Percentiles rank a stretch among this genome's conserved stretches.
Evolutionary conservation across 116 monocot species (phyloP).

Genomic region (Cymodocea nodosa): DNA sequence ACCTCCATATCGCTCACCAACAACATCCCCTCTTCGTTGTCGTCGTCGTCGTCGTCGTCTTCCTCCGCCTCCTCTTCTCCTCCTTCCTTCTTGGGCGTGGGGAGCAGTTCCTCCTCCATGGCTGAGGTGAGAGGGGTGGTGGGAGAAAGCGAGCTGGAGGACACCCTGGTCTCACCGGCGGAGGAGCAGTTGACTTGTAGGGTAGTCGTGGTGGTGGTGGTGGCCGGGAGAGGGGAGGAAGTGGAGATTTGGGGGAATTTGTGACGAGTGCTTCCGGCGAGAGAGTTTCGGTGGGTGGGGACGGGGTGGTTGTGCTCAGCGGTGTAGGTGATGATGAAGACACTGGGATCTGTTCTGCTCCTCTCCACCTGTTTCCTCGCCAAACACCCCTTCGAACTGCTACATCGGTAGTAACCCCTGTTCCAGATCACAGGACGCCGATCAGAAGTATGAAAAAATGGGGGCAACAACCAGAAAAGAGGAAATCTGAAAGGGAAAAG

Average conservation of each 20-base stretch:
- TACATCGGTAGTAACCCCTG: conserved; percentile 11
- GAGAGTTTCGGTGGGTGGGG: conserved; percentile 7
- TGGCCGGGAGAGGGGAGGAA: neutral
- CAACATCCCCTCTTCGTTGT: conserved; percentile 7
- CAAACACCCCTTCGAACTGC: conserved; percentile 6
- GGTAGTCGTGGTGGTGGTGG: neutral
- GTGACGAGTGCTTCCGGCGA: conserved; percentile 9
- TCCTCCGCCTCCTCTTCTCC: conserved; percentile 9
- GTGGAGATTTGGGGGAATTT: neutral
- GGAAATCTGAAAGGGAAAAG: neutral
- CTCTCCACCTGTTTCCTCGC: conserved; percentile 14
- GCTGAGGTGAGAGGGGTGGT: too few relatives aligned
- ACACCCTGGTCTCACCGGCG: neutral
- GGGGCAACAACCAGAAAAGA: too few relatives aligned
- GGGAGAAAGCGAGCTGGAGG: neutral
- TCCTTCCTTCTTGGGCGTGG: too few relatives aligned
- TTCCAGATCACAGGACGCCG: neutral
- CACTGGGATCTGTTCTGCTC: conserved; percentile 3
- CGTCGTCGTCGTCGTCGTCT: neutral
- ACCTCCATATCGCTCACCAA: conserved; percentile 6
- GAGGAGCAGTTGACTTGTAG: neutral
- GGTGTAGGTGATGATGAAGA: conserved; percentile 2
- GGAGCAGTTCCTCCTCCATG: too few relatives aligned
- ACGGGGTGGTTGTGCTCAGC: conserved; percentile 7
- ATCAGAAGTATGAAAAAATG: too few relatives aligned